These are phyloP conservation scores for Hansenula lynferdii DNA, from an alignment of 1,139 yeast genomes.

Conservation along the genomic window DNA sequence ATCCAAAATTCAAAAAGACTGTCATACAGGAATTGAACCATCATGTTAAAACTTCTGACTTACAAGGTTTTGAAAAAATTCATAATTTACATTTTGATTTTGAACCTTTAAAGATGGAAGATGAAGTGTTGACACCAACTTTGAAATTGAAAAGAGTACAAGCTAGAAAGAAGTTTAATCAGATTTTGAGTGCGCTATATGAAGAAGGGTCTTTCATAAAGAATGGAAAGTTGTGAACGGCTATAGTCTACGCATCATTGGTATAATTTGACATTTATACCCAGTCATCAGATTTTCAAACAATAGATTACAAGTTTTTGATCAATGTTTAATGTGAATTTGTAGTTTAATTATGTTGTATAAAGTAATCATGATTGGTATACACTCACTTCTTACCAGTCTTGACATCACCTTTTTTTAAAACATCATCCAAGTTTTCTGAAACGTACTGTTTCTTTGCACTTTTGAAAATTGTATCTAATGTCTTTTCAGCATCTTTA, in stretches of 20 bases:
- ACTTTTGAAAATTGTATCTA: constrained; percentile 41
- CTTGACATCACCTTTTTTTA: neutral
- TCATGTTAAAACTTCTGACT: constrained; percentile 14
- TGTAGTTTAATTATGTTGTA: too few relatives aligned
- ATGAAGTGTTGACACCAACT: constrained; percentile 49
- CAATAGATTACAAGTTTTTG: too few relatives aligned
- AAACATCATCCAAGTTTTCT: constrained; percentile 3
- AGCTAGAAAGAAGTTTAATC: constrained; percentile 40
- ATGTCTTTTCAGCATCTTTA: constrained; percentile 30
- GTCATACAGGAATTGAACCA: constrained; percentile 17
- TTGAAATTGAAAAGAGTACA: constrained; percentile 46
- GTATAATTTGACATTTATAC: too few relatives aligned
- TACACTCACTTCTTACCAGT: neutral
- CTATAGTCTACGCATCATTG: too few relatives aligned
- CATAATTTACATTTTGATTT: constrained; percentile 42
- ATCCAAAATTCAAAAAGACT: constrained; percentile 16
- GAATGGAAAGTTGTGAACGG: constrained; percentile 20
- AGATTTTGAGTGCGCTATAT: constrained; percentile 42
- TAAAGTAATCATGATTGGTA: too few relatives aligned
- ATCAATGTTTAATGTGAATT: too few relatives aligned
- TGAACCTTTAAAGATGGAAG: constrained; percentile 46
- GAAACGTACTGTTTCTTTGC: constrained; percentile 32
- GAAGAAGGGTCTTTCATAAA: constrained; percentile 39
- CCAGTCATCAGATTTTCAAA: too few relatives aligned
- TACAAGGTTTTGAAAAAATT: constrained; percentile 38